These are phyloP conservation scores for Suillus hirtellus DNA, from an alignment of 768 basidiomycete species.

Conservation along the genomic window DNA sequence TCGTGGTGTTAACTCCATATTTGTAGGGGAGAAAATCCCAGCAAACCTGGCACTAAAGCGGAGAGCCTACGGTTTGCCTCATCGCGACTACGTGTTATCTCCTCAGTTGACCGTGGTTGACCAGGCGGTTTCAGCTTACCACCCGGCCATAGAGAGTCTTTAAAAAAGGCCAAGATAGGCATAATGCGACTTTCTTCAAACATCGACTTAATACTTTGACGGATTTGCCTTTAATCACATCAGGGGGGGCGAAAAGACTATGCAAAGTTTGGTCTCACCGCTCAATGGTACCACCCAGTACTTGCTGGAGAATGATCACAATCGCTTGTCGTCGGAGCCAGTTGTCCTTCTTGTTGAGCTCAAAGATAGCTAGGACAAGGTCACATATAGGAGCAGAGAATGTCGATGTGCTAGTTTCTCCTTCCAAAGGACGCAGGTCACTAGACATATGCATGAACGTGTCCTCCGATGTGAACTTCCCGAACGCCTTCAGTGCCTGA, in stretches of 20 bases:
- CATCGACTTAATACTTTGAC: conserved; percentile 68
- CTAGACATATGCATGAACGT: conserved; percentile 72
- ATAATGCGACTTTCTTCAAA: conserved; percentile 73
- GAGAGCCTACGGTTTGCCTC: conserved; percentile 91
- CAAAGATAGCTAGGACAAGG: conserved; percentile 88
- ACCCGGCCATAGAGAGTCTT: conserved; percentile 82
- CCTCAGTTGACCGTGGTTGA: conserved; percentile 72
- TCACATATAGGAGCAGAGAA: conserved; percentile 97
- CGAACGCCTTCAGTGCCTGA: conserved; percentile 73
- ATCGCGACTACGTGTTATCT: conserved; percentile 77
- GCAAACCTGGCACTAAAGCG: conserved; percentile 83
- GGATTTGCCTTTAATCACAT: conserved; percentile 68
- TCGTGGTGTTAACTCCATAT: conserved; percentile 5
- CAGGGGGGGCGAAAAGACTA: conserved; percentile 6
- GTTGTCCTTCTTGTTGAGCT: conserved; percentile 93
- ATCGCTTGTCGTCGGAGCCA: conserved; percentile 96
- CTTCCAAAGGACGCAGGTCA: conserved; percentile 78
- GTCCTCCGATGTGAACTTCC: conserved; percentile 65
- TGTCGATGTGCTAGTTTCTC: conserved; percentile 84
- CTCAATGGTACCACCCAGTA: conserved; percentile 94
- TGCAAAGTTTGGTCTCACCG: conserved; percentile 50
- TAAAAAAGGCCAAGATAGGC: conserved; percentile 63
- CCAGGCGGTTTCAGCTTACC: conserved; percentile 66
- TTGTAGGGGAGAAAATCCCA: conserved; percentile 14
- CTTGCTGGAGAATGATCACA: conserved; percentile 93